Evolutionary conservation across 257 asterid species (phyloP).

Genomic region (Gentiana dahurica): DNA sequence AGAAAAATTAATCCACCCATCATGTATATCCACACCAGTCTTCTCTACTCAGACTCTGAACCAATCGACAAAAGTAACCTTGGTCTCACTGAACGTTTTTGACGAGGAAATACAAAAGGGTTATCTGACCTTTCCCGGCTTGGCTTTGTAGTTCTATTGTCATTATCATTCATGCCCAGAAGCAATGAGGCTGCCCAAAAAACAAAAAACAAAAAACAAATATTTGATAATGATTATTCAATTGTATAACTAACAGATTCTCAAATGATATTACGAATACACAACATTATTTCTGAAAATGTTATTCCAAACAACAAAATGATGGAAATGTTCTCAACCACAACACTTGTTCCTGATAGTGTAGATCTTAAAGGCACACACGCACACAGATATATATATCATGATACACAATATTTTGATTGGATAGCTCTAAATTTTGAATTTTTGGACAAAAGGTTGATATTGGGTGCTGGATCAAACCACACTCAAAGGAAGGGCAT

Average conservation of each 20-base stretch:
- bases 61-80: constrained; percentile 60
- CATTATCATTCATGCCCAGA: constrained; percentile 34
- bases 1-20: constrained; percentile 8
- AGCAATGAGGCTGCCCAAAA: constrained; percentile 50
- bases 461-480: too few species aligned
- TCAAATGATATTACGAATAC: too few species aligned
- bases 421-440: too few species aligned
- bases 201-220: constrained; percentile 7
- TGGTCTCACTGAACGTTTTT: constrained; percentile 90
- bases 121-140: constrained; percentile 72
- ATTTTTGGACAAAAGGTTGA: too few species aligned
- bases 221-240: not conserved
- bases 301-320: too few species aligned
- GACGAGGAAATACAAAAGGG: constrained; percentile 78
- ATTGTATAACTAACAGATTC: too few species aligned
- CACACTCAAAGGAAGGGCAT: too few species aligned
- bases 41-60: constrained; percentile 72
- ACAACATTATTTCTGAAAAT: not conserved
- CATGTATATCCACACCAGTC: not conserved
- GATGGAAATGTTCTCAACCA: too few species aligned
- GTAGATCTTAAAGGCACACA: too few species aligned
- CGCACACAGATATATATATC: too few species aligned
- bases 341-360: too few species aligned
- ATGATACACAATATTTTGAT: too few species aligned
- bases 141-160: constrained; percentile 38